Evolutionary conservation across 768 basidiomycete species (phyloP), one percentile per base, ranked within the genome.

Genomic region (Lactifluus rugatus): DNA sequence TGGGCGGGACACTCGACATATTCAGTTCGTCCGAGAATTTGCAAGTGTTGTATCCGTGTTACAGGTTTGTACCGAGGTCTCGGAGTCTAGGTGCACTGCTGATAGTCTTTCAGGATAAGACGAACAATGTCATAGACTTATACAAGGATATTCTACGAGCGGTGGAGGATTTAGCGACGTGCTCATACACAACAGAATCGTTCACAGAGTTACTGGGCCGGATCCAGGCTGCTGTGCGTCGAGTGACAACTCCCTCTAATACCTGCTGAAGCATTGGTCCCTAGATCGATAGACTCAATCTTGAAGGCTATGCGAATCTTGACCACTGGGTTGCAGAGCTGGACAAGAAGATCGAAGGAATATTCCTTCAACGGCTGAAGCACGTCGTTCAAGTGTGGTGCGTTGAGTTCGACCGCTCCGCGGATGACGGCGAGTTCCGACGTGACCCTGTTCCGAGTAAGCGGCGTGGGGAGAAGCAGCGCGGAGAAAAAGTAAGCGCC

Each of bases 1-100:
- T 64, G 85, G 82, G 13, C 77, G 78, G 39, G 93, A 96, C 67
- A 93, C 85, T 67, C 78, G 91, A 60, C 95, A 97, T 67, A 84
- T 95, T 25, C 86, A 91, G 59, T 97, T 93, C 63, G 94, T 98
- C 10, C 81, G 93, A 56, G 94, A 98, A 68, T 96, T 97, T 67
- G 94, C 95, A 1, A 90, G 88, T 60, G 82, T 92, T 4, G 88
- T 97, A 0, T 94, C 93, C 1, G 78, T 95, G 10, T 75, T 99
- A 23, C 95, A 97, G 79, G 87, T 87, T 54, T 25, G 70, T 56
- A 6, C 42, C 28, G 11, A 47, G 8, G 54, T 19, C 13, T 55
- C 11, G n/a, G 61, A 1, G 10, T 16, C 21, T 56, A 2, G 9
- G 34, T 31, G 50, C 9, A 13, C 23, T 16, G 17, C 34, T 62